Base-by-base conservation (phyloP, 2,329 filamentous ascomycete species). In the Colletotrichum gloeosporioides region DNA sequence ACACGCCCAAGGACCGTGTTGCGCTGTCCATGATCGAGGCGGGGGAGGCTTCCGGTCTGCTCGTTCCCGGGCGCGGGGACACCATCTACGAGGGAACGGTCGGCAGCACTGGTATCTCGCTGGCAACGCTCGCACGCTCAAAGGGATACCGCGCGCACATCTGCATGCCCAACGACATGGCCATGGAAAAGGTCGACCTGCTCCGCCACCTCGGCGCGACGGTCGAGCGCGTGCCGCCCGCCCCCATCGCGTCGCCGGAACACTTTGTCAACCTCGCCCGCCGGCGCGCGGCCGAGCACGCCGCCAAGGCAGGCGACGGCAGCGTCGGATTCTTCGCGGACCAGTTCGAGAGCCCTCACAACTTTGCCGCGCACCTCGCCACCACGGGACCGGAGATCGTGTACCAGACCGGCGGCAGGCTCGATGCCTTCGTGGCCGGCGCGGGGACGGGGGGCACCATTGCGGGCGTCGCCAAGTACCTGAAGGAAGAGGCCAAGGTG, bases 81-180 rank as follows among this genome's bases (percentile, higher is more conserved):
- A 98, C 95, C 59, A 96, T 99, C 81, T 99, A 99, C 85, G 97
- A 99, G 87, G 97, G 97, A 79, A 99, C 97, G 2, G 96, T 98
- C 18, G 97, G 97, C 76, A 98, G 95, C 82, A 99, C 97, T 0
- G 97, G 97, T 27, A 99, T 99, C 80, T 98, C 96, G 18, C 90
- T 99, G 12, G 97, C 97, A 4, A 95, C 95, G 1, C 92, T 99
- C 67, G 96, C 95, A 66, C 91, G 96, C 79, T 96, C 97, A 27
- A 91, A 93, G 84, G 97, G 97, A 39, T 99, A 99, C 87, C 91
- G 93, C 79, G 96, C 96, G 36, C 95, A 99, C 85, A 99, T 99
- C 79, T 98, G 95, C 88, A 99, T 99, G 96, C 96, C 97, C 64
- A 93, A 95, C 82, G 97, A 99, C 87, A 94, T 98, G 88, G 92